A percentile compares a stretch with the other conserved stretches of the same genome.
phyloP scores from a whole-genome alignment of 139 green algal species.

The Picochlorum sp. region DNA sequence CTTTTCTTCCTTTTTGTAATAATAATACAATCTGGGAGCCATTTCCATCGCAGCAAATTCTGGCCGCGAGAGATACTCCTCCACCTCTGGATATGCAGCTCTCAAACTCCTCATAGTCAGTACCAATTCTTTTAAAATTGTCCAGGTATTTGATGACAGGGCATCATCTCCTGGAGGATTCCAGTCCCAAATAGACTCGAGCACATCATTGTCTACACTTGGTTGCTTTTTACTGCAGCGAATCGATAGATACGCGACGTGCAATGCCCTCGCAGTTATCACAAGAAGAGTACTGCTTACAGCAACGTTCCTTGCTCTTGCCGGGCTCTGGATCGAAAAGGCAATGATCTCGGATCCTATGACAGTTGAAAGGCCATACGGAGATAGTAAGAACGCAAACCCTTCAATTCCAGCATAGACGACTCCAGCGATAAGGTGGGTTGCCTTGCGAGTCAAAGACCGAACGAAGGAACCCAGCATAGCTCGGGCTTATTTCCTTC shows the following conservation, averaged over 20 bases:
- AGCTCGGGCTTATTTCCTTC: neutral
- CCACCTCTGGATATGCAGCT: slow-evolving; percentile 4
- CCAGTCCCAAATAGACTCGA: slow-evolving; percentile 24
- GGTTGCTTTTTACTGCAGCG: neutral
- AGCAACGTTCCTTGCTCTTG: neutral
- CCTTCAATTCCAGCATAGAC: slow-evolving; percentile 20
- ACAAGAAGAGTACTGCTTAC: neutral
- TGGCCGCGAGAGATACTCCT: neutral
- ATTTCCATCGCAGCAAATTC: slow-evolving; percentile 15
- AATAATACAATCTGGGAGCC: slow-evolving; percentile 17
- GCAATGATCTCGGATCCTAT: slow-evolving; percentile 8
- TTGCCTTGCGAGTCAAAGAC: neutral
- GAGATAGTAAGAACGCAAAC: slow-evolving; percentile 10
- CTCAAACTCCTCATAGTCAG: slow-evolving; percentile 11
- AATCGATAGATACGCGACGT: neutral
- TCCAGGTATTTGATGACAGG: slow-evolving; percentile 6
- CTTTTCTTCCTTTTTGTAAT: slow-evolving; percentile 1
- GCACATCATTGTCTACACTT: neutral
- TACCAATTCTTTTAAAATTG: slow-evolving; percentile 18
- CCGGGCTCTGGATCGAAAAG: neutral
- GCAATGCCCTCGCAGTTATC: neutral
- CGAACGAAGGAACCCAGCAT: neutral
- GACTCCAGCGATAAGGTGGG: neutral
- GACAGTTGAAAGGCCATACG: neutral
- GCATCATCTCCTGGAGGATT: slow-evolving; percentile 5